These are phyloP conservation scores for Stachybotrys chartarum DNA, from an alignment of 2,329 filamentous ascomycete genomes.

Conservation along the genomic window DNA sequence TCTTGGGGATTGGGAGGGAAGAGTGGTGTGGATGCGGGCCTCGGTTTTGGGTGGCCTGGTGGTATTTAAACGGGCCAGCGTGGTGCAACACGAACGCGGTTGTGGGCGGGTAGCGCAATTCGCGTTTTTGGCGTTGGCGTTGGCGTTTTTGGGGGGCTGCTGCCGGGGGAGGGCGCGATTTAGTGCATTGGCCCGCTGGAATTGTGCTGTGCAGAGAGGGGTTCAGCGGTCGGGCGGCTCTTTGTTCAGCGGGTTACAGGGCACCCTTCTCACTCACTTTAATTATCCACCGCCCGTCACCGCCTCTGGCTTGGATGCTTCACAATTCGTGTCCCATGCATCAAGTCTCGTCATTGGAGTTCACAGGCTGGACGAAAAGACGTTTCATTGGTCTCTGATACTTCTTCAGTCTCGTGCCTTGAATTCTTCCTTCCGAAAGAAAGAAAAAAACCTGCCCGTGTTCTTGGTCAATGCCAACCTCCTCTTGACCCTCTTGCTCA, in stretches of 20 bases:
- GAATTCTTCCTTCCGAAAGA: conserved; percentile 17
- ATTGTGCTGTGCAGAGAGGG: neutral
- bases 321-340: neutral
- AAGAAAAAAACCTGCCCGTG: conserved; percentile 3
- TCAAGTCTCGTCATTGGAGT: neutral
- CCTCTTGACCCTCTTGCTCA: neutral
- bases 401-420: neutral
- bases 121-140: conserved; percentile 12
- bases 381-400: too few relatives aligned
- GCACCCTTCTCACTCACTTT: neutral
- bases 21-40: neutral
- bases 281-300: neutral
- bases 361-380: too few relatives aligned
- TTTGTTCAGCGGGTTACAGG: neutral
- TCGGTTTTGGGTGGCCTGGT: neutral
- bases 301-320: neutral
- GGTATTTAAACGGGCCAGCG: conserved; percentile 12
- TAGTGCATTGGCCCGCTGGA: neutral
- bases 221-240: neutral
- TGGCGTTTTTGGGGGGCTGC: conserved; percentile 4
- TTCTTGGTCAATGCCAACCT: neutral
- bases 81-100: conserved; percentile 10
- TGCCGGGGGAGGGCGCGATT: neutral
- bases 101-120: conserved; percentile 3
- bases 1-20: neutral